These are phyloP conservation scores for Epichloe aotearoae DNA, from an alignment of 2,329 filamentous ascomycete species.

Conservation along the genomic window DNA sequence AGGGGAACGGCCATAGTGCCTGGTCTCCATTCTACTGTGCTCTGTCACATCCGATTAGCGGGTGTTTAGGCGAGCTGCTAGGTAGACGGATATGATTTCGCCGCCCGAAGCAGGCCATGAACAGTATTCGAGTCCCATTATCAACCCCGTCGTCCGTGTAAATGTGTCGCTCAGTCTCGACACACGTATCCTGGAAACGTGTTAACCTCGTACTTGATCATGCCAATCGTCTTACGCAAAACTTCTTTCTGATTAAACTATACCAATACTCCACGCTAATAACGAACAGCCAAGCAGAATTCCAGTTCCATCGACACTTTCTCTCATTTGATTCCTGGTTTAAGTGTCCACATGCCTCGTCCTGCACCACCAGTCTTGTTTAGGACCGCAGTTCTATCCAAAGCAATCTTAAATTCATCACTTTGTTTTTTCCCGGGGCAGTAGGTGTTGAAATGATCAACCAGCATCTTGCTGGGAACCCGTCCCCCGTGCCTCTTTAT, in stretches of 20 bases:
- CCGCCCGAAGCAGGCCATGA: conserved; percentile 31
- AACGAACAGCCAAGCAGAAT: background rate
- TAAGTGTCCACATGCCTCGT: conserved; percentile 40
- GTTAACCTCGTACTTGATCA: too few relatives aligned
- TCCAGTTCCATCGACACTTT: background rate
- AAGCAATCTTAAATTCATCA: conserved; percentile 68
- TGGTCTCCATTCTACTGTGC: conserved; percentile 47
- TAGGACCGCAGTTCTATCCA: conserved; percentile 63
- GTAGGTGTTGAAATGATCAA: conserved; percentile 78
- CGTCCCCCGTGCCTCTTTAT: conserved; percentile 68
- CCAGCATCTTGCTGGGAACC: conserved; percentile 70
- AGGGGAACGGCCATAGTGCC: conserved; percentile 55
- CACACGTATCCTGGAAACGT: background rate
- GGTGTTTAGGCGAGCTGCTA: conserved; percentile 17
- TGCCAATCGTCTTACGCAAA: too few relatives aligned
- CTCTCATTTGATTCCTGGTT: conserved; percentile 17
- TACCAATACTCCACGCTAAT: background rate
- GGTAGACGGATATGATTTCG: conserved; percentile 30
- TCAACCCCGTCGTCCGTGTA: conserved; percentile 2
- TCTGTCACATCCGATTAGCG: conserved; percentile 24
- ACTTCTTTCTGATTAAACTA: background rate
- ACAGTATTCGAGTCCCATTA: conserved; percentile 21
- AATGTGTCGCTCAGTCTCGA: background rate
- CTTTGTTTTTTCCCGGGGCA: conserved; percentile 53
- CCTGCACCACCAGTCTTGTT: conserved; percentile 43